phyloP scores from a whole-genome alignment of 176 grass and related monocot genomes.

The Oryza officinalis region DNA sequence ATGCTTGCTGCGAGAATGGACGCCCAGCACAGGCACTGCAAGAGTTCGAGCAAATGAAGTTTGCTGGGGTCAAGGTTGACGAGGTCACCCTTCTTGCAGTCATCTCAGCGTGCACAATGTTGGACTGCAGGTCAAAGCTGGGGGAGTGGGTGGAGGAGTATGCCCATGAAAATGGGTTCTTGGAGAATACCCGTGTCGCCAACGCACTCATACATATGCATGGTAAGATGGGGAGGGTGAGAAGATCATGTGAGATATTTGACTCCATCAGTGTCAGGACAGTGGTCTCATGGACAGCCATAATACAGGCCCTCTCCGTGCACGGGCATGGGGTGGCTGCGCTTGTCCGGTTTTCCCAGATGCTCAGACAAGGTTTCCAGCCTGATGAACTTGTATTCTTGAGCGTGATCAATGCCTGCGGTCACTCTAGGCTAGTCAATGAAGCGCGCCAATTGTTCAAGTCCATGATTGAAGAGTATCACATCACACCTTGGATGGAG shows the following conservation, averaged over 20 bases:
- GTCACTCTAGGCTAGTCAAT: conserved; percentile 24
- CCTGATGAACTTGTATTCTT: conserved; percentile 55
- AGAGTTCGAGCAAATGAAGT: conserved; percentile 57
- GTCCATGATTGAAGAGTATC: conserved; percentile 55
- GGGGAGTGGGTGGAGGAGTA: conserved; percentile 44
- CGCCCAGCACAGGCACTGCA: conserved; percentile 13
- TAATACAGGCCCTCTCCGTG: conserved; percentile 55
- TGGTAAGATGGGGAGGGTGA: conserved; percentile 48
- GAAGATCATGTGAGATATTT: conserved; percentile 53
- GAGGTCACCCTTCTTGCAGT: conserved; percentile 55
- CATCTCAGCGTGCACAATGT: conserved; percentile 45
- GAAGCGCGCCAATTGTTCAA: conserved; percentile 52
- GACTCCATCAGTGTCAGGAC: conserved; percentile 34
- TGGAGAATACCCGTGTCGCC: conserved; percentile 18
- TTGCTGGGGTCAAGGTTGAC: conserved; percentile 34
- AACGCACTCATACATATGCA: conserved; percentile 67
- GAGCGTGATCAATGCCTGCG: conserved; percentile 49
- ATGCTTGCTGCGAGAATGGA: conserved; percentile 42
- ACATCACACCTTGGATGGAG: conserved; percentile 54
- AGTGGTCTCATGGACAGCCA: conserved; percentile 54
- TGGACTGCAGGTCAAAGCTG: conserved; percentile 22
- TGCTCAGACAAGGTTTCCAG: conserved; percentile 61
- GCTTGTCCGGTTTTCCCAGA: conserved; percentile 52
- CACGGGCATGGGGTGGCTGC: conserved; percentile 51
- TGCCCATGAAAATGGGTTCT: conserved; percentile 16